A percentile compares a stretch with the other conserved stretches of the same genome.
Conservation (phyloP, 2,329 filamentous ascomycete species). For the Rugonectria rugulosa region DNA sequence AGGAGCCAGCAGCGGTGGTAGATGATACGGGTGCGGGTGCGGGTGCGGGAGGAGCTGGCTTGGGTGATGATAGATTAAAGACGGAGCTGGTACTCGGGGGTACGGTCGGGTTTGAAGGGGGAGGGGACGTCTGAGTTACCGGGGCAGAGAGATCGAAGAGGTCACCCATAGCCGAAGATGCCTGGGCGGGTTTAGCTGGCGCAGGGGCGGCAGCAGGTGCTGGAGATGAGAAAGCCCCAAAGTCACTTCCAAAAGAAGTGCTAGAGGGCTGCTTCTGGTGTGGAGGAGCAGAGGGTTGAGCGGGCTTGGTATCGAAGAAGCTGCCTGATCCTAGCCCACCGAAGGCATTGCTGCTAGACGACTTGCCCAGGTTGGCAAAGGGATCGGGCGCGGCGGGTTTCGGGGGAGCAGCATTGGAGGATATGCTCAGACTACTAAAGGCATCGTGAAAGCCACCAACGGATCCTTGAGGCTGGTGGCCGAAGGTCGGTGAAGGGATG, state of each 20-base stretch:
- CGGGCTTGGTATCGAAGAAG: constrained; percentile 82
- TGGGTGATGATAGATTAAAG: constrained; percentile 78
- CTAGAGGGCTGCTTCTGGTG: constrained; percentile 62
- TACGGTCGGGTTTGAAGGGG: constrained; percentile 47
- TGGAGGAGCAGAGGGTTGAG: constrained; percentile 59
- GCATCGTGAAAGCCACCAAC: constrained; percentile 78
- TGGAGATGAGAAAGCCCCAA: constrained; percentile 66
- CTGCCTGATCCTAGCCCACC: constrained; percentile 72
- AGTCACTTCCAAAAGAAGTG: constrained; percentile 71
- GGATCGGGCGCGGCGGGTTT: constrained; percentile 58
- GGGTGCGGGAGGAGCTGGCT: constrained; percentile 54
- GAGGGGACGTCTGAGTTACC: constrained; percentile 54
- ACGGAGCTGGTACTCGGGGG: constrained; percentile 65
- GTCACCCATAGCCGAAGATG: constrained; percentile 73
- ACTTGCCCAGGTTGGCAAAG: constrained; percentile 67
- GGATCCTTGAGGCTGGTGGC: constrained; percentile 58
- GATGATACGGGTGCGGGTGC: constrained; percentile 41
- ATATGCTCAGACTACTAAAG: constrained; percentile 61
- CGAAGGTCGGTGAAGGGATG: constrained; percentile 65
- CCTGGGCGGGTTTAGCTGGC: constrained; percentile 52
- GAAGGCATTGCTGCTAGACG: constrained; percentile 53
- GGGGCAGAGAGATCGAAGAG: constrained; percentile 79
- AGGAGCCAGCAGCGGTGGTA: constrained; percentile 46
- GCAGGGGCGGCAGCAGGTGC: constrained; percentile 45
- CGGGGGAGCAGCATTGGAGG: constrained; percentile 43